A percentile compares a stretch with the other conserved stretches of the same genome.
Evolutionary conservation across 2,329 filamentous ascomycete genomes (phyloP).

Genomic region (Helotiales sp.): DNA sequence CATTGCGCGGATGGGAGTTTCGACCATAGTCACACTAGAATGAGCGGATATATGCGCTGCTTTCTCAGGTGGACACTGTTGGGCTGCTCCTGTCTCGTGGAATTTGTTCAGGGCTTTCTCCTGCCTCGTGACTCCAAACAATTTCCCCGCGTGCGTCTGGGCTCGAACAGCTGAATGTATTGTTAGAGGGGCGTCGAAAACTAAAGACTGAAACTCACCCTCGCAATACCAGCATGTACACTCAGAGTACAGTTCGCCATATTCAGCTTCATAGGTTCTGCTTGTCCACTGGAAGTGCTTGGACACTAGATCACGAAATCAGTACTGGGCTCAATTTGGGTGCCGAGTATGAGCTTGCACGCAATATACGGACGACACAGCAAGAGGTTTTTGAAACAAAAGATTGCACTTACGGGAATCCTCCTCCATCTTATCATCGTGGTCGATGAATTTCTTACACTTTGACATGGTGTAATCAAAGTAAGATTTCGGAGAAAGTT

Average conservation of each 20-base stretch:
- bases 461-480: constrained; percentile 57
- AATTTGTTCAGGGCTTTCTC: constrained; percentile 54
- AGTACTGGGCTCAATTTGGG: neutral
- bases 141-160: constrained; percentile 50
- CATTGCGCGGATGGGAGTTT: constrained; percentile 32
- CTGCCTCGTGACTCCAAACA: constrained; percentile 53
- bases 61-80: constrained; percentile 58
- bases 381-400: too few relatives aligned
- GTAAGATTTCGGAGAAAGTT: constrained; percentile 69
- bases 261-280: constrained; percentile 69
- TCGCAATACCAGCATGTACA: constrained; percentile 90
- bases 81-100: constrained; percentile 54
- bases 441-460: constrained; percentile 69
- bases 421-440: constrained; percentile 84
- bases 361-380: too few relatives aligned
- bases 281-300: constrained; percentile 74
- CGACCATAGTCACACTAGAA: constrained; percentile 60
- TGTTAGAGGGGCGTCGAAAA: neutral
- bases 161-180: constrained; percentile 56
- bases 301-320: constrained; percentile 48
- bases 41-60: constrained; percentile 76
- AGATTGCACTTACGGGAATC: constrained; percentile 45
- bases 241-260: constrained; percentile 71
- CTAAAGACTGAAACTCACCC: constrained; percentile 42
- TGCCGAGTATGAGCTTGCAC: too few relatives aligned